Evolutionary conservation across 495 filamentous ascomycete species (phyloP).

Genomic region (Aspergillus leporis): DNA sequence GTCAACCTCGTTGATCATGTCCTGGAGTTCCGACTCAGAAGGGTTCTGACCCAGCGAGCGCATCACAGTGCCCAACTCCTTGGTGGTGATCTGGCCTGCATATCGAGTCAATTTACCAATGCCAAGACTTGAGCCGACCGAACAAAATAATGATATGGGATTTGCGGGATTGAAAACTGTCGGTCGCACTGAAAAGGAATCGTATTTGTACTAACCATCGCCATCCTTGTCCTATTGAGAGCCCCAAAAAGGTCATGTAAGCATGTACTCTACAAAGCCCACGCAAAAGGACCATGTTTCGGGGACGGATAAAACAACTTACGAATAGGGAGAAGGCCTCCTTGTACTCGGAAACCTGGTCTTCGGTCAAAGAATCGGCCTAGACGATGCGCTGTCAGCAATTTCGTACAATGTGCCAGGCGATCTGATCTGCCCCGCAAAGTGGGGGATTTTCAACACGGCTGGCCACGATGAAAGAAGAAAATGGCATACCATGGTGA

Average conservation of each 20-base stretch:
- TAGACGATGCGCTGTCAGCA: constrained; percentile 39
- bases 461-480: constrained; percentile 2
- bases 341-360: constrained; percentile 99
- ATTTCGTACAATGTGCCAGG: constrained; percentile 20
- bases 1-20: constrained; percentile 99
- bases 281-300: background rate
- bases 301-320: constrained; percentile 48
- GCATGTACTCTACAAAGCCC: constrained; percentile 12
- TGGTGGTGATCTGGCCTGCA: constrained; percentile 97
- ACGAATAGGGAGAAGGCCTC: constrained; percentile 99
- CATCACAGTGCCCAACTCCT: constrained; percentile 99
- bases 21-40: constrained; percentile 96
- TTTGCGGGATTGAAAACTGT: background rate
- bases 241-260: constrained; percentile 22
- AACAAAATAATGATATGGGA: background rate
- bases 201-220: constrained; percentile 78
- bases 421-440: constrained; percentile 40
- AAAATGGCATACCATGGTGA: constrained; percentile 36
- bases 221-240: constrained; percentile 92
- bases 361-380: constrained; percentile 95
- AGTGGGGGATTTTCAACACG: constrained; percentile 30
- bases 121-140: constrained; percentile 4
- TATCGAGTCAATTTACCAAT: constrained; percentile 5
- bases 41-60: constrained; percentile 99
- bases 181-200: constrained; percentile 11